Evolutionary conservation across 306 rosid species (phyloP), one percentile per base, ranked within the genome.

Genomic region (Vigna angularis): DNA sequence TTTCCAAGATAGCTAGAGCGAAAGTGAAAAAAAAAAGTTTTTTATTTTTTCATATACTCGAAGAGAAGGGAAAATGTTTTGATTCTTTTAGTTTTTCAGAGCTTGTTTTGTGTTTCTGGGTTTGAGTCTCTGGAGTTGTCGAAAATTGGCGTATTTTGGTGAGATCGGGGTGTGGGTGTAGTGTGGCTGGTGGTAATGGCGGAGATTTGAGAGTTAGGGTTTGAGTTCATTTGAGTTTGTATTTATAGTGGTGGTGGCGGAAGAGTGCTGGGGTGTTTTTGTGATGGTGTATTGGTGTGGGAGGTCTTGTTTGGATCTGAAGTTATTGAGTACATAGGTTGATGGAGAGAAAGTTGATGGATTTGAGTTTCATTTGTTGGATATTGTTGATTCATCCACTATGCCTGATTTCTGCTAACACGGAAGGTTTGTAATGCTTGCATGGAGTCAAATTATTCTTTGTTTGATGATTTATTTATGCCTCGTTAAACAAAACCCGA

Each of bases 381-480:
- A 72, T 88, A 85, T 75, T 91, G 81, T 36, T 89, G 74, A 81
- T 82, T 89, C 90, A 76, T 75, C 89, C 90, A 50, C 75, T 84
- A 87, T 95, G 98, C 84, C 79, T 87, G 85, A 85, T 90, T 82
- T 89, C 91, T 78, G 97, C 99, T 71, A 95, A 95, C 88, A 91
- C 91, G 97, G 99, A 95, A 93, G 99, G 99, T 95, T 85, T 72
- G 86, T 86, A 9, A 93, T 98, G 99, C 93, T 85, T 72, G 86
- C 83, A 9, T 65, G 20, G 12, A 47, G 9, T 14, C 34, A 36
- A 55, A 32, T 48, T 69, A 3, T 63, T 70, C 34, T 47, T 75
- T 76, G 34, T 44, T 2, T 47, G 9, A 68, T 78, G 68, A 77
- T 78, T 78, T 24, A 63, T 68, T 68, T 34, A 12, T 77, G 42